Conservation (phyloP, 2,329 filamentous ascomycete species). For the Aspergillaceae sp. region DNA sequence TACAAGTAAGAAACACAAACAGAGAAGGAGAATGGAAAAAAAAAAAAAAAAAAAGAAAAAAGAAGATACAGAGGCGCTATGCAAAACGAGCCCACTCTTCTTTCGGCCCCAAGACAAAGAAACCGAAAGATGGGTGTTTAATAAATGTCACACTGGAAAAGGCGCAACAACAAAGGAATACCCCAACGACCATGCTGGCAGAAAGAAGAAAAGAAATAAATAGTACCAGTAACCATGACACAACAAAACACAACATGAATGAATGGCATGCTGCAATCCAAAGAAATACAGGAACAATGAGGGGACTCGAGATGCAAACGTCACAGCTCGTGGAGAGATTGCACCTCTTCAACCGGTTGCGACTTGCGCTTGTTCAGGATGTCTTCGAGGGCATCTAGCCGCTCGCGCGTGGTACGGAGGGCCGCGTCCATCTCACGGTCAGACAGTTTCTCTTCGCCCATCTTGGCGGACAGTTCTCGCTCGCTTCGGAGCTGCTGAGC, state of each 20-base stretch:
- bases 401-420: constrained; percentile 78
- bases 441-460: constrained; percentile 59
- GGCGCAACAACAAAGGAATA: background rate
- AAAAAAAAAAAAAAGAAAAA: background rate
- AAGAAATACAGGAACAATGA: background rate
- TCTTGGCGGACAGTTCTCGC: constrained; percentile 46
- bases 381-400: constrained; percentile 65
- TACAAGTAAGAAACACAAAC: constrained; percentile 3
- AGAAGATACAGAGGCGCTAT: constrained; percentile 1
- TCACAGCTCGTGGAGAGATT: constrained; percentile 18
- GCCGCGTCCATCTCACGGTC: constrained; percentile 69
- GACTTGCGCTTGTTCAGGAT: constrained; percentile 55
- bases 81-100: background rate
- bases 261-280: constrained; percentile 1
- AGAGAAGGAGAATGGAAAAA: too few species aligned
- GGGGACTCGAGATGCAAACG: too few species aligned
- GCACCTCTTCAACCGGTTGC: constrained; percentile 11
- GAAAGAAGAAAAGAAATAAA: constrained; percentile 1
- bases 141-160: constrained; percentile 1
- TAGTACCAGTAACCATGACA: background rate
- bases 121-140: constrained; percentile 1
- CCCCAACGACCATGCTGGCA: constrained; percentile 1
- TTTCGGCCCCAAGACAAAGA: background rate
- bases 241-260: background rate
- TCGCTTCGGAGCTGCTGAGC: constrained; percentile 24